Conservation (phyloP, 2,329 filamentous ascomycete genomes). For the Lecanosticta acicola region DNA sequence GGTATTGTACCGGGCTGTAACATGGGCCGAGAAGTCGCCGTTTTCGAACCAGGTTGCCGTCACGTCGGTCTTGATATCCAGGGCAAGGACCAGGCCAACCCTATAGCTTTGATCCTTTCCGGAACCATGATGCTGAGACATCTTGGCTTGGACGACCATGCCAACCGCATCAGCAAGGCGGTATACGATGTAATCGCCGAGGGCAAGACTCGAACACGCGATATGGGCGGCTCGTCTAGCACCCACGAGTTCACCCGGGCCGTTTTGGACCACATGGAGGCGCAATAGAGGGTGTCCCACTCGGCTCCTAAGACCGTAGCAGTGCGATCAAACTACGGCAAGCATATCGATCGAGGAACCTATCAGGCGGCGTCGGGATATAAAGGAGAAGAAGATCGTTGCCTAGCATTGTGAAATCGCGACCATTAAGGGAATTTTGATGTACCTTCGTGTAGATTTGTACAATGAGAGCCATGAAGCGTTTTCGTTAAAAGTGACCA, state of each 20-base stretch:
- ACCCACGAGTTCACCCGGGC: conserved; percentile 95
- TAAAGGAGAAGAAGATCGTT: too few species aligned
- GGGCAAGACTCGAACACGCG: conserved; percentile 80
- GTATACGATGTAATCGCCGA: conserved; percentile 79
- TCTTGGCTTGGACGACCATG: conserved; percentile 94
- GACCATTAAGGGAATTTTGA: too few species aligned
- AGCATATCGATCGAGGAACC: too few species aligned
- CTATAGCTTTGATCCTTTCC: conserved; percentile 88
- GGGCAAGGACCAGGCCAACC: conserved; percentile 99
- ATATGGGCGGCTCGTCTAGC: conserved; percentile 87
- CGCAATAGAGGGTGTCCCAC: too few species aligned
- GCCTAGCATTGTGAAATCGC: too few species aligned
- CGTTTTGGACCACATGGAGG: conserved; percentile 91
- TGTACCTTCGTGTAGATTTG: conserved; percentile 5
- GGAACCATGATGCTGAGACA: conserved; percentile 96
- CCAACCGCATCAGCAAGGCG: conserved; percentile 93
- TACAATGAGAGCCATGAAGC: conserved; percentile 3
- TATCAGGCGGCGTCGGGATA: too few species aligned
- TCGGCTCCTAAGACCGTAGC: too few species aligned
- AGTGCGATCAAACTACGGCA: too few species aligned
- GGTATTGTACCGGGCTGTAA: conserved; percentile 98
- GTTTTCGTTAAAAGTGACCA: background rate
- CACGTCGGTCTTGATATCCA: conserved; percentile 99
- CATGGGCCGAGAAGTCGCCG: conserved; percentile 96
- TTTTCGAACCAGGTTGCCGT: conserved; percentile 98